phyloP scores from a whole-genome alignment of 805 yeast genomes.

The Saturnispora gosingensis region DNA sequence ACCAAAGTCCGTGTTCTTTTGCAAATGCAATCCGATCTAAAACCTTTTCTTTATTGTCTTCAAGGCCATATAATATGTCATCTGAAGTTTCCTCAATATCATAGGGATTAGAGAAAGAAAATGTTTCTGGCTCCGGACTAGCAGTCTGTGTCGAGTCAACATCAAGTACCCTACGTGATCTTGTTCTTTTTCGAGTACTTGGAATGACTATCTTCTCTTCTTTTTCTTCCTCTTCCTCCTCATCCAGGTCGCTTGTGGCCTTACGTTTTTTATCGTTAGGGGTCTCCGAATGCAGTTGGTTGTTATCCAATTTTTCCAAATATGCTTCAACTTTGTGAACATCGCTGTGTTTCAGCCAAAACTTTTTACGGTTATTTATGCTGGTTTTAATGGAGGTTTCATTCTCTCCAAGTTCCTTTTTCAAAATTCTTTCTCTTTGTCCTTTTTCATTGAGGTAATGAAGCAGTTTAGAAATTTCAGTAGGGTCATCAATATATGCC shows the following conservation, averaged over 20 bases:
- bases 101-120: conserved; percentile 1
- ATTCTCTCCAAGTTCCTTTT: conserved; percentile 49
- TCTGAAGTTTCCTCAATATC: conserved; percentile 9
- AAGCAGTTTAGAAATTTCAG: conserved; percentile 46
- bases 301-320: conserved; percentile 28
- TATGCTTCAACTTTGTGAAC: conserved; percentile 4
- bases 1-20: conserved; percentile 4
- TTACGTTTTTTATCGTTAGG: conserved; percentile 3
- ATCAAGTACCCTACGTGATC: conserved; percentile 1
- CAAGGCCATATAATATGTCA: conserved; percentile 7
- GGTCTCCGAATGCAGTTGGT: conserved; percentile 26
- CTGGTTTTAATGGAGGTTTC: conserved; percentile 49
- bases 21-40: conserved; percentile 18
- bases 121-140: conserved; percentile 8
- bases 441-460: conserved; percentile 75
- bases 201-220: conserved; percentile 7
- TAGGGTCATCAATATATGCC: conserved; percentile 58
- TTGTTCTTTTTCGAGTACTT: conserved; percentile 13
- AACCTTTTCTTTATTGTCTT: conserved; percentile 22
- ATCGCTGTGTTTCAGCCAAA: conserved; percentile 21
- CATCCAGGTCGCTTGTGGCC: conserved; percentile 26
- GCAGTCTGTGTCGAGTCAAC: conserved; percentile 13
- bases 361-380: conserved; percentile 31
- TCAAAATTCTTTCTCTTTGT: conserved; percentile 53
- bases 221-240: conserved; percentile 26